Evolutionary conservation across 495 filamentous ascomycete genomes (phyloP), one percentile per base, ranked within the genome.

Genomic region (Penicillium psychrofluorescens): DNA sequence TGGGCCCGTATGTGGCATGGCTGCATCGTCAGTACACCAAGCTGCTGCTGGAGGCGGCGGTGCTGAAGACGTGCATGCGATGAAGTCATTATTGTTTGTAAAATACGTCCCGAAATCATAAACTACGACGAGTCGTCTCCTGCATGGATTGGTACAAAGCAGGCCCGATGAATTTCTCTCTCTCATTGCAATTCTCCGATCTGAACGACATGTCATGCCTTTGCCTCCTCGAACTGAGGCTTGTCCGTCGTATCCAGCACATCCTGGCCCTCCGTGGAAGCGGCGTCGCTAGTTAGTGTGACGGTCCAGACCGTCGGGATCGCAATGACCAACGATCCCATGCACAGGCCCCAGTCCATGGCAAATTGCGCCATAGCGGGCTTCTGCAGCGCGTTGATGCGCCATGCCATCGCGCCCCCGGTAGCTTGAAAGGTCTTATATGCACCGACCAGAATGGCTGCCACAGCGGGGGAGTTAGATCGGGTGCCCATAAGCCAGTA

Each of bases 391-490:
- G 79, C 80, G 48, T 95, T 89, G 43, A 88, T 59, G 7, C 83
- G 75, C 84, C 83, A 95, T 33, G 84, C 83, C 52, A 95, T 79
- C 6, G 87, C 88, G n/a, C 83, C 80, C 38, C 88, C 90, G 2
- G 85, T 81, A n/a, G 83, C 85, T 66, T 95, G 89, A 54, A 96
- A 84, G 37, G 85, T 86, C 58, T 94, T 94, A 72, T 95, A 95
- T 64, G 88, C 94, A 36, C 90, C 90, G 11, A 88, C 81, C 51
- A 90, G 79, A 66, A 94, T 90, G 58, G 90, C 90, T 5, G 88
- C 77, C 55, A 84, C 88, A 49, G 86, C 84, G 29, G 85, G 80
- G 12, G 88, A 89, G 67, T 95, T 95, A 49, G 84, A 88, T 35
- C 86, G 72, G 4, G 90, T 79, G 36, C 90, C 90, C 78, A 96